Base-by-base conservation (phyloP, 371 early-diverging fungal species). In the Mortierella sp. region DNA sequence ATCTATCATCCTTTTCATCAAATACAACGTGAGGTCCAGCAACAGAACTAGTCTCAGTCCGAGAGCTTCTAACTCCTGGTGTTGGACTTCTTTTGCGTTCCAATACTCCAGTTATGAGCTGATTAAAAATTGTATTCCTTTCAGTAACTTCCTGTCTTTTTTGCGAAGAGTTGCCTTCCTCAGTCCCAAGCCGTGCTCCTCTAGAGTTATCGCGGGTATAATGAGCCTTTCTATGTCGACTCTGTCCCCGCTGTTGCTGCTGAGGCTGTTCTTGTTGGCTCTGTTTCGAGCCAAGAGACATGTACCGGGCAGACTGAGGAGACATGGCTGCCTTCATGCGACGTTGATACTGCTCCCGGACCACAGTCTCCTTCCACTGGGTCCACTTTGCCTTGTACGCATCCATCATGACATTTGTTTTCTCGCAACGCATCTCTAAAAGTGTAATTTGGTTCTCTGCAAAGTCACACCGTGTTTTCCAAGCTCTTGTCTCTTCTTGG, bases 111-210 rank as follows among this genome's bases (percentile, higher is more conserved):
- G 26, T 15, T 26, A 22, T 58, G 67, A 66, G 42, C 34, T 70
- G 73, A 32, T 79, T 79, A 47, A 58, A 60, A 10, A 73, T 43
- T 26, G 79, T 79, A 35, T 79, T 79, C 23, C 66, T 47, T 8
- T 55, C 49, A 4, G 78, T 78, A 9, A 34, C 35, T 19, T 68
- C 67, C 28, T 47, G 67, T 45, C 74, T 56, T 17, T 61, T 49
- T 10, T 45, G 69, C 7, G 70, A 73, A 0, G 55, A 53, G 22
- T 79, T 74, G 15, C 73, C 66, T 5, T 45, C 70, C n/a, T 66
- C 70, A 2, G 62, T 57, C 7, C 19, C 22, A 26, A 70, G 57
- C 5, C 70, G 61, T 17, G 66, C 31, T 22, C 67, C 57, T 22
- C 62, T 67, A 8, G 26, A 8, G 10, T 15, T n/a, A 12, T 37